Conservation (phyloP, 345 rosid genomes). For the Reutealis trisperma region DNA sequence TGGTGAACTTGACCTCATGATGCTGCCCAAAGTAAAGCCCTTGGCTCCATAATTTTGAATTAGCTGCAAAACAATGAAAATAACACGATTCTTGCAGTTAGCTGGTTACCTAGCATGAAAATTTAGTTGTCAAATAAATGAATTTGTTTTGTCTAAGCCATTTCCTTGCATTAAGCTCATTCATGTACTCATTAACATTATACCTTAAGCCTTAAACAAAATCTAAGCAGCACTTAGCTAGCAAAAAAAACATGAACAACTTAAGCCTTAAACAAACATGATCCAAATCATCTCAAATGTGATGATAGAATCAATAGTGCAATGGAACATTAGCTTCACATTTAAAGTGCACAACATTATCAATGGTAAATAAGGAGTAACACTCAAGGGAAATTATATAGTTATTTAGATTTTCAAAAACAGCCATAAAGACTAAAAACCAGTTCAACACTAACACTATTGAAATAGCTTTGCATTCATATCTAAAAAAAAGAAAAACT, state of each 20-base stretch:
- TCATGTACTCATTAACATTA: neutral
- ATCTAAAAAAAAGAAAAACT: slow-evolving; percentile 4
- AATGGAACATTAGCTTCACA: neutral
- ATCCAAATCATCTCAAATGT: neutral
- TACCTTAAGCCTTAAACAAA: neutral
- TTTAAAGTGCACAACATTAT: neutral
- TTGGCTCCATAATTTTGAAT: slow-evolving; percentile 66
- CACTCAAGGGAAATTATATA: neutral
- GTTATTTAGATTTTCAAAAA: neutral
- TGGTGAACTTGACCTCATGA: slow-evolving; percentile 34
- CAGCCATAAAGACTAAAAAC: neutral
- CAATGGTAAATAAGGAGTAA: neutral
- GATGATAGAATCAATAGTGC: neutral
- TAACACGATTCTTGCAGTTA: slow-evolving; percentile 5
- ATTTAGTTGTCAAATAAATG: neutral
- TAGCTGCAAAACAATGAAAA: slow-evolving; percentile 49
- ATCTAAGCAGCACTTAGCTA: neutral
- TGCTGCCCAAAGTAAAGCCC: slow-evolving; percentile 61
- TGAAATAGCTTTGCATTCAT: neutral
- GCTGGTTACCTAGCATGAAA: neutral
- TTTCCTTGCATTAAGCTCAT: neutral
- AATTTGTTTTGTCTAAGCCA: neutral
- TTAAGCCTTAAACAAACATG: neutral
- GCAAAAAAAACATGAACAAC: neutral
- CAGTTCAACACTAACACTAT: neutral